phyloP scores from a whole-genome alignment of 1,139 yeast genomes.

The Candida pseudocylindracea region DNA sequence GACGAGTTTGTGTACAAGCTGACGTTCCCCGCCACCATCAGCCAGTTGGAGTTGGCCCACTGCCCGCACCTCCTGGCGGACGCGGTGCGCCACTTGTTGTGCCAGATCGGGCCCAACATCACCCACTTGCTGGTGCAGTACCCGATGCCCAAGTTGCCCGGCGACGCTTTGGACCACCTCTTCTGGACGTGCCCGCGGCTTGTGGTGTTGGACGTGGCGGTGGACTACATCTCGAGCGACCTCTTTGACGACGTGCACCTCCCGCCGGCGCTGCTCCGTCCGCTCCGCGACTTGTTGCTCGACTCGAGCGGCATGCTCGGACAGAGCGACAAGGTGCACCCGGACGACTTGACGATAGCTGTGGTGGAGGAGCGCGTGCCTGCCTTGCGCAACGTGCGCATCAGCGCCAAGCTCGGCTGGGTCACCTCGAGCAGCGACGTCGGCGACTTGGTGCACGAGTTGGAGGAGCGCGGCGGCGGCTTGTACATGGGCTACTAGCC shows the following conservation, averaged over 20 bases:
- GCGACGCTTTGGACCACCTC: conserved; percentile 48
- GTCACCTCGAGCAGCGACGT: conserved; percentile 54
- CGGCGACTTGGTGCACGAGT: conserved; percentile 12
- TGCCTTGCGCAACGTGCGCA: conserved; percentile 30
- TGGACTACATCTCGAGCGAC: conserved; percentile 59
- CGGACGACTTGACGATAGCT: conserved; percentile 76
- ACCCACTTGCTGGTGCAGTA: conserved; percentile 45
- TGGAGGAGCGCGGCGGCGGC: conserved; percentile 21
- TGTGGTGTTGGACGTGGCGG: conserved; percentile 37
- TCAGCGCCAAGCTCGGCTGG: conserved; percentile 79
- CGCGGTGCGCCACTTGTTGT: conserved; percentile 36
- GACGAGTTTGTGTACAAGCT: conserved; percentile 54
- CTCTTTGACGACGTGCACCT: conserved; percentile 39
- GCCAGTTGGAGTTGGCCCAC: conserved; percentile 58
- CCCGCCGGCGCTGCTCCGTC: conserved; percentile 18
- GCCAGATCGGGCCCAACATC: conserved; percentile 42
- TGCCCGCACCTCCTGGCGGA: conserved; percentile 55
- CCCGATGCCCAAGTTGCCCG: conserved; percentile 70
- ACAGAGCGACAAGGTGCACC: conserved; percentile 60
- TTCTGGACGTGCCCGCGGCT: conserved; percentile 61
- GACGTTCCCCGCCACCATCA: conserved; percentile 47
- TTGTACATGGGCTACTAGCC: conserved; percentile 17
- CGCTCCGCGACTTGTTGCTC: conserved; percentile 40
- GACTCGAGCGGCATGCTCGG: conserved; percentile 85
- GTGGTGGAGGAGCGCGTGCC: conserved; percentile 63